A percentile compares a stretch with the other conserved stretches of the same genome.
Evolutionary conservation across 805 yeast species (phyloP).

Genomic region (Starmerella sp.): DNA sequence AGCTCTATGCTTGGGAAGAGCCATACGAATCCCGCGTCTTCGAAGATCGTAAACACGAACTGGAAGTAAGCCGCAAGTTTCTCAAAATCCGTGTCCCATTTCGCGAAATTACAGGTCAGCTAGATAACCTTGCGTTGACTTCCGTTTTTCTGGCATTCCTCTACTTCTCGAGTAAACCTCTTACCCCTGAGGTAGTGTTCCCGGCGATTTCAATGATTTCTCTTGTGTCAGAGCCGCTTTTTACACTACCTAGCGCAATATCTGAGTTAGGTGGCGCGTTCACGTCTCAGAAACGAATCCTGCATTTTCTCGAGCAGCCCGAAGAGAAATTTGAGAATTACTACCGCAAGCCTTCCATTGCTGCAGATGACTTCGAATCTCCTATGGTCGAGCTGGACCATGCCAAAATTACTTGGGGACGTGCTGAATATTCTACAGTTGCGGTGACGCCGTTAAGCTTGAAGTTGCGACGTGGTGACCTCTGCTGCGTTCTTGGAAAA

Average conservation of each 20-base stretch:
- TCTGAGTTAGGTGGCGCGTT: conserved; percentile 13
- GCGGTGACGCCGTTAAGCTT: conserved; percentile 58
- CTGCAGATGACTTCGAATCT: neutral
- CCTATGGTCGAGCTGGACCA: conserved; percentile 6
- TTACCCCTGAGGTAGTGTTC: conserved; percentile 78
- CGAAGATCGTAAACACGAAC: conserved; percentile 69
- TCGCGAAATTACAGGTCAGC: conserved; percentile 39
- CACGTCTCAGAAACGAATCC: conserved; percentile 17
- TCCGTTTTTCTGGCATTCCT: conserved; percentile 76
- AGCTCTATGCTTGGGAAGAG: conserved; percentile 89
- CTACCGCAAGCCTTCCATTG: neutral
- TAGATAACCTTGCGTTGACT: conserved; percentile 79
- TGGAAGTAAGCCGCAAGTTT: conserved; percentile 54
- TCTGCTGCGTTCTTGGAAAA: conserved; percentile 75
- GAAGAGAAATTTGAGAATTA: conserved; percentile 14
- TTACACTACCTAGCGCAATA: conserved; percentile 15
- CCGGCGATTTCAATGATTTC: conserved; percentile 50
- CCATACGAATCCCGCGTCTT: conserved; percentile 62
- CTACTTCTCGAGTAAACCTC: conserved; percentile 46
- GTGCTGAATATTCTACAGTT: conserved; percentile 20
- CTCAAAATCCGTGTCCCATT: conserved; percentile 39
- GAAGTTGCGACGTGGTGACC: conserved; percentile 57
- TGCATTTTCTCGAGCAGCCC: conserved; percentile 16
- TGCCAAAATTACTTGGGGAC: conserved; percentile 16
- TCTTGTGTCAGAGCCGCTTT: conserved; percentile 36